These are phyloP conservation scores for Amesomyces nigricolor DNA, from an alignment of 2,329 filamentous ascomycete genomes.

Conservation along the genomic window DNA sequence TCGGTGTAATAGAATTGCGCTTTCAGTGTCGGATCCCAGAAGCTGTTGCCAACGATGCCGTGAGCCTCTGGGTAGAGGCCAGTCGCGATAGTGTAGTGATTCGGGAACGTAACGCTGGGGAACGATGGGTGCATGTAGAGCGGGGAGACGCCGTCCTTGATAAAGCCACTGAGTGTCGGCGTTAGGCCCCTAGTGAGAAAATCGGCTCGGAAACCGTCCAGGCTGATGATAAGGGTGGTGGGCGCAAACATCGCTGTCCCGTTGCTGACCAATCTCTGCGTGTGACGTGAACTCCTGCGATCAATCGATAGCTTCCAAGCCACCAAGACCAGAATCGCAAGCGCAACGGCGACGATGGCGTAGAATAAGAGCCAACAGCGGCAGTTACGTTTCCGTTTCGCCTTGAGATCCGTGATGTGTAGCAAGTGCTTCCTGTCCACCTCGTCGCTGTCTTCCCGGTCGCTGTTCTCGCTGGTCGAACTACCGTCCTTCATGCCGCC, in stretches of 20 bases:
- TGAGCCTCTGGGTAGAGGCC: conserved; percentile 90
- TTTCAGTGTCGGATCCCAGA: conserved; percentile 75
- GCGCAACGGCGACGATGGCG: conserved; percentile 45
- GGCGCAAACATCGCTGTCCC: conserved; percentile 84
- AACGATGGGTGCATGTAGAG: conserved; percentile 92
- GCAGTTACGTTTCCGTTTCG: conserved; percentile 47
- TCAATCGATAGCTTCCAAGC: conserved; percentile 54
- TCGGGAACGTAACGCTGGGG: conserved; percentile 92
- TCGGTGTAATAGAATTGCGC: conserved; percentile 88
- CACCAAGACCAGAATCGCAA: conserved; percentile 50
- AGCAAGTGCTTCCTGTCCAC: conserved; percentile 50
- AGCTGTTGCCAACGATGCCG: conserved; percentile 87
- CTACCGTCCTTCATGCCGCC: conserved; percentile 65
- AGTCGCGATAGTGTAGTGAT: conserved; percentile 90
- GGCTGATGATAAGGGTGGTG: conserved; percentile 86
- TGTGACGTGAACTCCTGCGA: conserved; percentile 27
- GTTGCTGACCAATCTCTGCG: conserved; percentile 53
- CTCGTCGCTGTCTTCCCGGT: conserved; percentile 55
- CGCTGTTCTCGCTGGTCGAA: conserved; percentile 55
- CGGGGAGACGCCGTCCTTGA: conserved; percentile 80
- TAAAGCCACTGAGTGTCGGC: conserved; percentile 71
- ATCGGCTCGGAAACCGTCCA: conserved; percentile 94
- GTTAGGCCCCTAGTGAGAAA: conserved; percentile 81
- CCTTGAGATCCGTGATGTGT: conserved; percentile 42
- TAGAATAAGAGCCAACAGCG: conserved; percentile 51